Conservation (phyloP, 2,329 filamentous ascomycete genomes). For the Intubia oerlemansii region DNA sequence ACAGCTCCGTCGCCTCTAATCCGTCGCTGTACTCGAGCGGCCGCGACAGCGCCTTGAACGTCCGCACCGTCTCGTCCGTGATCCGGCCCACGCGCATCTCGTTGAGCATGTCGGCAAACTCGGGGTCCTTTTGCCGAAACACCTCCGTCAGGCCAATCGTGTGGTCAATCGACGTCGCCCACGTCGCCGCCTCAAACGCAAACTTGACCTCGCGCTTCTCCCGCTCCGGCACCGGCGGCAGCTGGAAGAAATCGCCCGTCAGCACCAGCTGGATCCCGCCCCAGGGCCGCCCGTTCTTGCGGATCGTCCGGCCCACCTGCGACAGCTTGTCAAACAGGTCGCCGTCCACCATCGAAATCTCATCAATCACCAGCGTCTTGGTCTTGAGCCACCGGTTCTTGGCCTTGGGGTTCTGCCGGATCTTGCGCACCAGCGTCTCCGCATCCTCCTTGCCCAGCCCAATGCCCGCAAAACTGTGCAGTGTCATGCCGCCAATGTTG, state of each 20-base stretch:
- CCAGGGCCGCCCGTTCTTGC: conserved; percentile 82
- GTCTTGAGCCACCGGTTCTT: conserved; percentile 76
- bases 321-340: conserved; percentile 94
- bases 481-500: conserved; percentile 86
- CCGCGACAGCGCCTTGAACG: conserved; percentile 54
- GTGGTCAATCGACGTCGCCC: conserved; percentile 82
- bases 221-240: conserved; percentile 76
- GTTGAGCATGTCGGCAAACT: conserved; percentile 89
- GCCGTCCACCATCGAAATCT: conserved; percentile 96
- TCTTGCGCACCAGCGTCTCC: conserved; percentile 67
- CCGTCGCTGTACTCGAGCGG: conserved; percentile 52
- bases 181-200: conserved; percentile 78
- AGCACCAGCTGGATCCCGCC: conserved; percentile 91
- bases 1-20: conserved; percentile 73
- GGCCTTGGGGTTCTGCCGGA: conserved; percentile 71
- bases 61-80: conserved; percentile 49
- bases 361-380: conserved; percentile 76
- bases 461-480: conserved; percentile 92
- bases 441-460: conserved; percentile 82
- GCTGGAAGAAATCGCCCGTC: conserved; percentile 93
- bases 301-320: conserved; percentile 60
- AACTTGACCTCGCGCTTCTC: conserved; percentile 56
- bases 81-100: conserved; percentile 87
- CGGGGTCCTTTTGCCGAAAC: conserved; percentile 80
- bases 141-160: conserved; percentile 91